Evolutionary conservation across 768 basidiomycete species (phyloP).

Genomic region (Boletus rubescentipes): DNA sequence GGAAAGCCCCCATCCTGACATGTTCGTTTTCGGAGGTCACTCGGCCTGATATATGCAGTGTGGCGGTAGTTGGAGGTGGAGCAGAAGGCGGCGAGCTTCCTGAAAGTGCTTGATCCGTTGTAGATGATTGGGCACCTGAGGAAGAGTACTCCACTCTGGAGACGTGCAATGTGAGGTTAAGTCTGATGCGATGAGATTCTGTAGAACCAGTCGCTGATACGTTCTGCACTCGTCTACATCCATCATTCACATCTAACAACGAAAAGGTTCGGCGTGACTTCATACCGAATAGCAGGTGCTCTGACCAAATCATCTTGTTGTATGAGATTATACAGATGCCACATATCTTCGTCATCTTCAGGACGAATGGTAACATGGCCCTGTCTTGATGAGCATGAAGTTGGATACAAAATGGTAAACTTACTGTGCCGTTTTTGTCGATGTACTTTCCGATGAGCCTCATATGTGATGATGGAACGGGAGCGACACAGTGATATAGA

Average conservation of each 20-base stretch:
- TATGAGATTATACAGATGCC: constrained; percentile 98
- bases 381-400: constrained; percentile 41
- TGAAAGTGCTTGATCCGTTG: constrained; percentile 40
- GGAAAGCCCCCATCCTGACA: constrained; percentile 90
- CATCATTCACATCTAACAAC: constrained; percentile 8
- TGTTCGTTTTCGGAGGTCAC: constrained; percentile 85
- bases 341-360: constrained; percentile 99
- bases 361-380: constrained; percentile 93
- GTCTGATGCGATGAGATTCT: constrained; percentile 84
- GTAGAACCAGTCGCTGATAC: constrained; percentile 92
- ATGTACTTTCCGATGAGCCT: constrained; percentile 81
- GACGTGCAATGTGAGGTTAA: constrained; percentile 83
- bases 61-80: constrained; percentile 43
- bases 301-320: constrained; percentile 84
- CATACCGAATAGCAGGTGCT: constrained; percentile 80
- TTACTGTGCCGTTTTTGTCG: constrained; percentile 80
- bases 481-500: background rate
- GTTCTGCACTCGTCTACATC: constrained; percentile 75
- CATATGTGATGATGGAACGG: constrained; percentile 47
- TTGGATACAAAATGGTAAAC: constrained; percentile 25
- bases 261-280: background rate
- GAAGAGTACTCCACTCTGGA: constrained; percentile 80
- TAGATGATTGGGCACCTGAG: constrained; percentile 50
- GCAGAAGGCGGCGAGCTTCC: constrained; percentile 29
- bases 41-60: constrained; percentile 83